Evolutionary conservation across 495 filamentous ascomycete genomes (phyloP).

Genomic region (Xylaria intraflava): DNA sequence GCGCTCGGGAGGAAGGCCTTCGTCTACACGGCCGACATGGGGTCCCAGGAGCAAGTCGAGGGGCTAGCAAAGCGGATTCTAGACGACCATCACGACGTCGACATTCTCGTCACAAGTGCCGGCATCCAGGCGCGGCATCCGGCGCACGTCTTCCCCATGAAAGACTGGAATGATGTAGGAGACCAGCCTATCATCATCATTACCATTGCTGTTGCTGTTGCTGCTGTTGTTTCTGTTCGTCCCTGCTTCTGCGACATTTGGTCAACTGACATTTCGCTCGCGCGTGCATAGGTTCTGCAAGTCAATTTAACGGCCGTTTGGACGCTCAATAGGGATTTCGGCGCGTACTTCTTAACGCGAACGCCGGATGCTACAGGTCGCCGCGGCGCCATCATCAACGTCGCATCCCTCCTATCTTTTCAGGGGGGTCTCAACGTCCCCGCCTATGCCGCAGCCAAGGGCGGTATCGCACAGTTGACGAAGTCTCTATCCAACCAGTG

Average conservation of each 20-base stretch:
- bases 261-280: not conserved
- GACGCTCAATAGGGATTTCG: slow-evolving; percentile 14
- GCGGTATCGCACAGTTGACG: slow-evolving; percentile 54
- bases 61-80: slow-evolving; percentile 25
- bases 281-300: slow-evolving; percentile 7
- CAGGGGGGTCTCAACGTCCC: slow-evolving; percentile 38
- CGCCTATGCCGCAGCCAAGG: slow-evolving; percentile 67
- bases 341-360: slow-evolving; percentile 8
- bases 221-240: not conserved
- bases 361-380: slow-evolving; percentile 8
- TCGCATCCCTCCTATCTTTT: slow-evolving; percentile 12
- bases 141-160: slow-evolving; percentile 11
- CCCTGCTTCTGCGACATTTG: too few relatives aligned
- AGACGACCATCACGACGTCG: slow-evolving; percentile 21
- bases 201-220: too few relatives aligned
- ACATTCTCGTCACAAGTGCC: slow-evolving; percentile 12
- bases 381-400: slow-evolving; percentile 13
- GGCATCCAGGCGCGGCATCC: slow-evolving; percentile 12
- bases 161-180: slow-evolving; percentile 12
- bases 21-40: slow-evolving; percentile 12
- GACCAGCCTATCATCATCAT: too few relatives aligned
- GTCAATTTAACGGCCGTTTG: slow-evolving; percentile 10
- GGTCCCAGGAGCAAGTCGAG: slow-evolving; percentile 15
- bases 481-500: slow-evolving; percentile 67
- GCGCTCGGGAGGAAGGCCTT: slow-evolving; percentile 6